phyloP scores from a whole-genome alignment of 345 rosid genomes.

The Excoecaria cochinchinensis region DNA sequence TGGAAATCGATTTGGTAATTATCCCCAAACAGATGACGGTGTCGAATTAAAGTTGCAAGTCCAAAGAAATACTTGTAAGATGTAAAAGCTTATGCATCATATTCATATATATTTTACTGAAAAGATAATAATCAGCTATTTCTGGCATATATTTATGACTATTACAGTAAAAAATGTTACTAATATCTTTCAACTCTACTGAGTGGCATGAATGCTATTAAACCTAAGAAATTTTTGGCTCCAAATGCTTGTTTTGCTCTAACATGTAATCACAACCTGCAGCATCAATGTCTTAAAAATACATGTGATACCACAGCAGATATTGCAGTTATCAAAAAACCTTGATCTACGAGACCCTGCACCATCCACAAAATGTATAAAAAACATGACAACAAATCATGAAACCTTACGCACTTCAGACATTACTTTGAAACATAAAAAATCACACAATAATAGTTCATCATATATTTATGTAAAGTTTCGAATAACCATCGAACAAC shows the following conservation, averaged over 20 bases:
- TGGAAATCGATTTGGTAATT: no score
- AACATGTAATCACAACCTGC: conserved; percentile 6
- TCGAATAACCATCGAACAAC: no score
- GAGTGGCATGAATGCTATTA: conserved; percentile 14
- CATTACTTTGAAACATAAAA: neutral
- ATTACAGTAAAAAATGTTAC: conserved; percentile 16
- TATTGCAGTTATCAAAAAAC: conserved; percentile 29
- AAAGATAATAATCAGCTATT: conserved; percentile 31
- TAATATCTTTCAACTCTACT: conserved; percentile 6
- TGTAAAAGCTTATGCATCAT: no score
- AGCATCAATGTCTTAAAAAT: conserved; percentile 32
- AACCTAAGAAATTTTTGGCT: conserved; percentile 8
- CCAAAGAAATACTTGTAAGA: no score
- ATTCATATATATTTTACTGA: conserved; percentile 19
- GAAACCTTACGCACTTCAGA: neutral
- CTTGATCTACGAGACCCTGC: conserved; percentile 43
- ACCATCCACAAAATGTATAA: conserved; percentile 17
- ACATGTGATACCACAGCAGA: conserved; percentile 35
- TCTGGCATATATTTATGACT: conserved; percentile 10
- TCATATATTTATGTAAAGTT: neutral
- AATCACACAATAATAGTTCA: neutral
- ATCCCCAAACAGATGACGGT: no score
- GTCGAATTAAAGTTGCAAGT: no score
- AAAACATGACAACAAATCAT: neutral
- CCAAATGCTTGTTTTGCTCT: conserved; percentile 15